phyloP scores from a whole-genome alignment of 2,329 filamentous ascomycete genomes.

The Hymenoscyphus salicellus region DNA sequence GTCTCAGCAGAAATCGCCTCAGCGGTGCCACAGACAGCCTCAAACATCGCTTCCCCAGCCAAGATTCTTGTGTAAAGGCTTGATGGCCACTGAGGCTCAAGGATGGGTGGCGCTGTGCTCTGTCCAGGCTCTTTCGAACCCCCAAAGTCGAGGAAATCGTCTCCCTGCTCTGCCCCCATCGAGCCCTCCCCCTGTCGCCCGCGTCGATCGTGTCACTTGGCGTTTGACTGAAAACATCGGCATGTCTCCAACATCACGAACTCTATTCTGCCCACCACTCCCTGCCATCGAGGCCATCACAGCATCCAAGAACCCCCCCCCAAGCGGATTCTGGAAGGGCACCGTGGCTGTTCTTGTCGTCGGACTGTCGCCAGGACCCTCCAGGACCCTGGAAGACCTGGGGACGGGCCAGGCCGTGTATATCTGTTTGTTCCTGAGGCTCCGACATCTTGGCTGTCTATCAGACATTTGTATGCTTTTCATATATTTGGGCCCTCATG shows the following conservation, averaged over 20 bases:
- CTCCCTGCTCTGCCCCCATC: not conserved
- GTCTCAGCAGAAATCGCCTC: not conserved
- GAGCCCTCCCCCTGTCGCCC: not conserved
- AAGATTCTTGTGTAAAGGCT: conserved; percentile 22
- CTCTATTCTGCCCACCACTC: conserved; percentile 3
- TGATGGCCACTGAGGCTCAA: conserved; percentile 20
- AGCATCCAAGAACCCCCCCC: not conserved
- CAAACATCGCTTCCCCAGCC: conserved; percentile 25
- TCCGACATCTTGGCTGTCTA: conserved; percentile 12
- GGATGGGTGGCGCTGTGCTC: not conserved
- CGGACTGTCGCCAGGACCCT: not conserved
- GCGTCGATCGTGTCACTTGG: conserved; percentile 30
- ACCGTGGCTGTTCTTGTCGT: not conserved
- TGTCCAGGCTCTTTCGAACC: not conserved
- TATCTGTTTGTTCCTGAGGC: conserved; percentile 6
- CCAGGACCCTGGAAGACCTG: conserved; percentile 6
- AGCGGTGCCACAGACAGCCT: conserved; percentile 20
- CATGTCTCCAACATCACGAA: conserved; percentile 23
- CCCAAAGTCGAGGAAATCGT: not conserved
- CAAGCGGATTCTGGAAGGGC: not conserved
- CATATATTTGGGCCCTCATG: conserved; percentile 27
- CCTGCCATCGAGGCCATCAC: not conserved
- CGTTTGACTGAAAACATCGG: conserved; percentile 29
- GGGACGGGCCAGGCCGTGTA: conserved; percentile 21
- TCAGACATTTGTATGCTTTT: conserved; percentile 16